Conservation (phyloP, 495 filamentous ascomycete genomes). For the Aspergillus funiculosus region DNA sequence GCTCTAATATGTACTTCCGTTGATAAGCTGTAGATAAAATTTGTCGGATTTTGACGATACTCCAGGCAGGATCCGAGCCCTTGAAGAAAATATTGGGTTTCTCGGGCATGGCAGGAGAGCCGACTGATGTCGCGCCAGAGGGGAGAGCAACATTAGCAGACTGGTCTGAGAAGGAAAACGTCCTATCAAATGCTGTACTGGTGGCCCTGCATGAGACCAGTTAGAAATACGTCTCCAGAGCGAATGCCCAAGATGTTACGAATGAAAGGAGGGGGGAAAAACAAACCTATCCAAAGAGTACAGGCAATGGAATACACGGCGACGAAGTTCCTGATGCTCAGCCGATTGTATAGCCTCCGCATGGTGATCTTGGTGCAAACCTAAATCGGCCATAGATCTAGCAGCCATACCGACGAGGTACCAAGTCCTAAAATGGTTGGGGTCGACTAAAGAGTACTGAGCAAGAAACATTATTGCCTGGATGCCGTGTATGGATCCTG, state of each 20-base stretch:
- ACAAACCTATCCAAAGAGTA: slow-evolving; percentile 86
- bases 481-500: slow-evolving; percentile 74
- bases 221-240: slow-evolving; percentile 5
- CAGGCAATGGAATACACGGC: slow-evolving; percentile 77
- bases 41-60: slow-evolving; percentile 69
- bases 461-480: slow-evolving; percentile 81
- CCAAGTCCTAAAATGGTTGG: slow-evolving; percentile 85
- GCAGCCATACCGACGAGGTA: slow-evolving; percentile 82
- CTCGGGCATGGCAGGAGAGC: slow-evolving; percentile 30
- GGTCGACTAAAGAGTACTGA: slow-evolving; percentile 81
- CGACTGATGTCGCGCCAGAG: slow-evolving; percentile 26
- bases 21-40: slow-evolving; percentile 80
- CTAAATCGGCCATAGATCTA: slow-evolving; percentile 77
- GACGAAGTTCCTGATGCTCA: slow-evolving; percentile 63
- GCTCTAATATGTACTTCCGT: slow-evolving; percentile 66
- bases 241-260: not conserved
- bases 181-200: slow-evolving; percentile 69
- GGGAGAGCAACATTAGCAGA: slow-evolving; percentile 67
- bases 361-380: slow-evolving; percentile 84
- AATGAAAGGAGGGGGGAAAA: slow-evolving; percentile 23
- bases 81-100: slow-evolving; percentile 44
- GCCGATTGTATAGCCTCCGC: slow-evolving; percentile 54
- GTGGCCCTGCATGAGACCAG: slow-evolving; percentile 53
- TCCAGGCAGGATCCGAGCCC: slow-evolving; percentile 47
- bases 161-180: slow-evolving; percentile 88